phyloP scores from a whole-genome alignment of 176 grass and related monocot genomes.

The Triticum dicoccoides region DNA sequence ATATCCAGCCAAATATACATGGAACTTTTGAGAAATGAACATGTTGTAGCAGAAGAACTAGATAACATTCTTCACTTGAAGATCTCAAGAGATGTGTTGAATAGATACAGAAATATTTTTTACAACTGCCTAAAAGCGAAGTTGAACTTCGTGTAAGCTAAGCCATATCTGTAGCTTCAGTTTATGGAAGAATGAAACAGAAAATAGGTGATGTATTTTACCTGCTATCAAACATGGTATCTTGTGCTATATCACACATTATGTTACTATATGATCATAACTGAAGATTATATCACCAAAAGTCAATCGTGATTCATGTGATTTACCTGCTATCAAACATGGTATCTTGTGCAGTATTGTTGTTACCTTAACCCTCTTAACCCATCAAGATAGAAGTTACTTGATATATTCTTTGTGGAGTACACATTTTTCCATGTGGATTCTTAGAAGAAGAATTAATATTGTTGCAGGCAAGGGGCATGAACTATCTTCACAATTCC shows the following conservation, averaged over 20 bases:
- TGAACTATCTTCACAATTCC: constrained; percentile 96
- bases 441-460: background rate
- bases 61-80: background rate
- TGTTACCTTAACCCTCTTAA: background rate
- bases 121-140: background rate
- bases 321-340: too few relatives aligned
- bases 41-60: background rate
- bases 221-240: background rate
- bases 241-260: constrained; percentile 7
- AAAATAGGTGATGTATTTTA: background rate
- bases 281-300: background rate
- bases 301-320: background rate
- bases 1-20: background rate
- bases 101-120: background rate
- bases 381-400: background rate
- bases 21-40: background rate
- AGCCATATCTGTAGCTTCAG: background rate
- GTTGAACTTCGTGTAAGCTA: background rate
- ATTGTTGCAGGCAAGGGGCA: constrained; percentile 68
- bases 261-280: background rate
- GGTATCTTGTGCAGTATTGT: background rate
- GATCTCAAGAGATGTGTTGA: background rate
- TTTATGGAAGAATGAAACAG: background rate
- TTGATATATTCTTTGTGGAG: background rate
- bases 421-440: constrained; percentile 9